phyloP scores from a whole-genome alignment of 345 rosid genomes.

The Tarenaya hassleriana region DNA sequence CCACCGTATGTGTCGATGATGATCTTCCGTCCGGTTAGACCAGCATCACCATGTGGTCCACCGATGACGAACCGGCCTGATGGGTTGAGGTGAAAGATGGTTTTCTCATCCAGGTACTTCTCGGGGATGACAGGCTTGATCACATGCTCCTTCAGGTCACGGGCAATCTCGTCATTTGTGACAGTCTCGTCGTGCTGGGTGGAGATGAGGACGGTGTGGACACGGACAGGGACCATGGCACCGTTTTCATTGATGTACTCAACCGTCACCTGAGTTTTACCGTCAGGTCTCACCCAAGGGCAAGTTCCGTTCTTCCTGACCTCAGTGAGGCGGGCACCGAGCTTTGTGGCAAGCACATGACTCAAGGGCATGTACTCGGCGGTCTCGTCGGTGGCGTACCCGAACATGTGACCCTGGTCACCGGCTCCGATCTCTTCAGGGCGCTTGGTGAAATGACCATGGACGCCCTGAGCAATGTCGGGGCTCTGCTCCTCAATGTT shows the following conservation, averaged over 20 bases:
- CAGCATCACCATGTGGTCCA: slow-evolving; percentile 76
- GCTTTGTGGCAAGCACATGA: slow-evolving; percentile 73
- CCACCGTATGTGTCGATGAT: slow-evolving; percentile 73
- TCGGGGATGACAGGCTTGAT: slow-evolving; percentile 68
- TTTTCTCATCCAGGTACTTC: slow-evolving; percentile 77
- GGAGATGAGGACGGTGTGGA: slow-evolving; percentile 72
- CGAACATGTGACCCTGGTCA: slow-evolving; percentile 80
- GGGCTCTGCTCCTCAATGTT: slow-evolving; percentile 83
- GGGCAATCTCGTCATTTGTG: slow-evolving; percentile 70
- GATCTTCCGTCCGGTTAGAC: slow-evolving; percentile 72
- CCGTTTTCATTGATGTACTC: slow-evolving; percentile 67
- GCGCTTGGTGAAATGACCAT: slow-evolving; percentile 68
- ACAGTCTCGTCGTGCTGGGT: slow-evolving; percentile 75
- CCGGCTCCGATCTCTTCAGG: slow-evolving; percentile 79
- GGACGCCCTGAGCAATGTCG: slow-evolving; percentile 74
- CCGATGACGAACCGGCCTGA: slow-evolving; percentile 79
- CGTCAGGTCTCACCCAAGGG: slow-evolving; percentile 70
- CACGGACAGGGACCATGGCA: slow-evolving; percentile 72
- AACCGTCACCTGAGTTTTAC: slow-evolving; percentile 77
- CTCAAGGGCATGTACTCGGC: slow-evolving; percentile 69
- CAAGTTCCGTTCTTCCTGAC: slow-evolving; percentile 74
- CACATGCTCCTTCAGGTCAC: slow-evolving; percentile 79
- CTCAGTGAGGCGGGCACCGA: slow-evolving; percentile 68
- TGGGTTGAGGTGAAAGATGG: slow-evolving; percentile 84
- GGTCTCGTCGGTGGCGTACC: slow-evolving; percentile 72